Evolutionary conservation across 495 filamentous ascomycete genomes (phyloP).

Genomic region (Oidiodendron maius): DNA sequence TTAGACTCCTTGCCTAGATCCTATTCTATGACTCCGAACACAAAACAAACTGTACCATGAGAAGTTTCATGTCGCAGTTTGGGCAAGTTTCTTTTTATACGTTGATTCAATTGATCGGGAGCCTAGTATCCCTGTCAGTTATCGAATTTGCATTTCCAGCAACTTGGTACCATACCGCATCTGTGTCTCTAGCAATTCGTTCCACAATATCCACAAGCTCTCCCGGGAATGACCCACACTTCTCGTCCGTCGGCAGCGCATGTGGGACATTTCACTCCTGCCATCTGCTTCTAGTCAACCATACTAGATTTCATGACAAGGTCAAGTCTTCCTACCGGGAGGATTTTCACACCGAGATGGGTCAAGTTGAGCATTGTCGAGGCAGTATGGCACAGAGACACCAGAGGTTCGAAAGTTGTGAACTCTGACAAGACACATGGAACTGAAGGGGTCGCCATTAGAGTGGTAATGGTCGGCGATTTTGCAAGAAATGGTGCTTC

Average conservation of each 20-base stretch:
- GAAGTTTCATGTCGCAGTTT: not conserved
- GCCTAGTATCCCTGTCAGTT: not conserved
- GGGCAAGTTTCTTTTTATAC: not conserved
- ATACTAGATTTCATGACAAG: not conserved
- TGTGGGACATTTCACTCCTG: constrained; percentile 26
- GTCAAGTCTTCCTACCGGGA: constrained; percentile 3
- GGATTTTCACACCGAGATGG: constrained; percentile 11
- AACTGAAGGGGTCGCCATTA: not conserved
- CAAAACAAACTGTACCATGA: not conserved
- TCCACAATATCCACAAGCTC: constrained; percentile 37
- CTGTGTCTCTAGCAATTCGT: constrained; percentile 22
- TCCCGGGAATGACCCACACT: constrained; percentile 44
- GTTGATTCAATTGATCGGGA: not conserved
- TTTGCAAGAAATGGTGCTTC: not conserved
- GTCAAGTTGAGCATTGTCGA: not conserved
- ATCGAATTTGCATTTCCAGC: not conserved
- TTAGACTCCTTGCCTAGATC: not conserved
- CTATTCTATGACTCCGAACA: not conserved
- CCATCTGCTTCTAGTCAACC: constrained; percentile 19
- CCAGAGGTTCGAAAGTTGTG: not conserved
- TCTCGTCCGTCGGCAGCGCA: constrained; percentile 38
- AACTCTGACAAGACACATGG: not conserved
- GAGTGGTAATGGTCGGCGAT: not conserved
- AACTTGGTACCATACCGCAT: not conserved
- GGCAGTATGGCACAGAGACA: not conserved